Base-by-base conservation (phyloP, 2,329 filamentous ascomycete genomes). In the Acrocalymma vagum region DNA sequence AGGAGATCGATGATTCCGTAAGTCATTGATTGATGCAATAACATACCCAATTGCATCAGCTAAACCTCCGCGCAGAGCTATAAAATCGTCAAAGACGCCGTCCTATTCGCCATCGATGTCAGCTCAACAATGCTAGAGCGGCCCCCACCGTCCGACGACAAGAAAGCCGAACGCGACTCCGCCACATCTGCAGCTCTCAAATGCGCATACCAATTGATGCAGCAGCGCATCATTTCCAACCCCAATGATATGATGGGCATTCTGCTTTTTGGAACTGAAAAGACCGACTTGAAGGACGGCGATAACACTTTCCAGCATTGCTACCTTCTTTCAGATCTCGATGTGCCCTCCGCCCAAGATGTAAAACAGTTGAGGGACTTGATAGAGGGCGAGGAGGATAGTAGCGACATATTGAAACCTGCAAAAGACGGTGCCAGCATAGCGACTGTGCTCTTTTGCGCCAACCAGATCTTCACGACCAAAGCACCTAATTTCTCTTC, bases 161-260 rank as follows among this genome's bases (percentile, higher is more conserved):
- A 89, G 72, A 93, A 91, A 67, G 82, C 84, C 28, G 87, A 89
- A 51, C 84, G 78, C 42, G 89, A 93, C 60, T 92, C 88, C 29
- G 85, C 93, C 4, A 79, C 90, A 1, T 80, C 86, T 36, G 92
- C 93, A 11, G 92, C 94, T 4, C 73, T 99, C 33, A 96, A 96
- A 78, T 96, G 90, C 60, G 94, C 93, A 42, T 95, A 95, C 62
- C 84, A 90, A 62, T 78, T 99, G 37, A 96, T 99, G 90, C 90
- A 97, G 72, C 93, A 97, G 73, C 90, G 94, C 58, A 97, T 99
- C 70, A 97, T 99, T 58, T 93, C 93, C 3, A 93, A 92, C 48
- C 94, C 94, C 2, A 92, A 87, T 62, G 94, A 99, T 48, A 95
- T 96, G 89, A 96, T 99, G 82, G 92, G 93, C 2, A 87, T 99